A percentile compares a stretch with the other conserved stretches of the same genome.
phyloP scores from a whole-genome alignment of 2,329 filamentous ascomycete species.

The Westerdykella aurantiaca region DNA sequence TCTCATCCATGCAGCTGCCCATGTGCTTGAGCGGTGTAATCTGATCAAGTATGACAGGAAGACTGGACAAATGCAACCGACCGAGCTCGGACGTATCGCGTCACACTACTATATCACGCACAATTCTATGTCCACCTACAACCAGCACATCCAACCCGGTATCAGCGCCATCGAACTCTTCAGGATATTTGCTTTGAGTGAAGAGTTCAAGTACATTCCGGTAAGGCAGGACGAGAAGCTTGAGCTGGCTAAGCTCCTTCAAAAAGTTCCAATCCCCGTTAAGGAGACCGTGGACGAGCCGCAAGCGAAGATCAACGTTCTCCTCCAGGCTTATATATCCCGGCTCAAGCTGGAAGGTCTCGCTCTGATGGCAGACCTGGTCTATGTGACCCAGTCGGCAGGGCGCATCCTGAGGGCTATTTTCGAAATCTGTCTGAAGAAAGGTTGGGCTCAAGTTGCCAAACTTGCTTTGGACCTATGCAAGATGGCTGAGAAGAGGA shows the following conservation, averaged over 20 bases:
- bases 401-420: slow-evolving; percentile 92
- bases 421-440: slow-evolving; percentile 95
- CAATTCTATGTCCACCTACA: slow-evolving; percentile 95
- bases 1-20: slow-evolving; percentile 87
- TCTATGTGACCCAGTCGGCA: slow-evolving; percentile 96
- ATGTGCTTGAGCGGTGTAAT: slow-evolving; percentile 77
- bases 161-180: slow-evolving; percentile 94
- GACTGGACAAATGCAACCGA: slow-evolving; percentile 78
- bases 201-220: slow-evolving; percentile 98
- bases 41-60: slow-evolving; percentile 95
- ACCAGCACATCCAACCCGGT: slow-evolving; percentile 86
- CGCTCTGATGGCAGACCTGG: slow-evolving; percentile 95
- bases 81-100: slow-evolving; percentile 89
- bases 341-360: slow-evolving; percentile 88
- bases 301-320: slow-evolving; percentile 95
- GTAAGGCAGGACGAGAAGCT: slow-evolving; percentile 97
- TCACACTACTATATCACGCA: slow-evolving; percentile 99
- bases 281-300: slow-evolving; percentile 97
- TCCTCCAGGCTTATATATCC: slow-evolving; percentile 94
- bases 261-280: slow-evolving; percentile 86
- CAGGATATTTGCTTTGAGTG: slow-evolving; percentile 89
- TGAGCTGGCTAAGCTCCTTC: slow-evolving; percentile 85
- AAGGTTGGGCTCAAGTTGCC: slow-evolving; percentile 89
- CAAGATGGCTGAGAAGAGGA: slow-evolving; percentile 98
- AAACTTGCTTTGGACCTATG: slow-evolving; percentile 90